A percentile compares a stretch with the other conserved stretches of the same genome.
Evolutionary conservation across 2,329 filamentous ascomycete genomes (phyloP).

Genomic region (Pseudocercospora pini-densiflorae): DNA sequence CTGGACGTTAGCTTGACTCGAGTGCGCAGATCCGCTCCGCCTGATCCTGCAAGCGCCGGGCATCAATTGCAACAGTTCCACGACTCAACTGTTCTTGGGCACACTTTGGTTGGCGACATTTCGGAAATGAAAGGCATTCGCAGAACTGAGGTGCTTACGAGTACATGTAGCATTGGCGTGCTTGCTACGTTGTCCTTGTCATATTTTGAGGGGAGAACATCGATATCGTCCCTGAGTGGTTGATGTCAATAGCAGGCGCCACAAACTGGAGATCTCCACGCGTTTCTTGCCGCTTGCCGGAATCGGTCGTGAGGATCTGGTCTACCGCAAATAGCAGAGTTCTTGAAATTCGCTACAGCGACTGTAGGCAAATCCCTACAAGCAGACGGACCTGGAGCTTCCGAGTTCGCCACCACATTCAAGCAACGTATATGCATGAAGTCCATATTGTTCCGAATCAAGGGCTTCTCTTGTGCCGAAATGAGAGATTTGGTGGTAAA

Average conservation of each 20-base stretch:
- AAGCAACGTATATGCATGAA: background rate
- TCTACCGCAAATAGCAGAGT: background rate
- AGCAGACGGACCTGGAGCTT: background rate
- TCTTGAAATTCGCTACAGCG: background rate
- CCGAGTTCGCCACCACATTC: background rate
- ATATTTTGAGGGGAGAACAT: background rate
- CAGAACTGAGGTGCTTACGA: background rate
- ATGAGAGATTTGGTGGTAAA: background rate
- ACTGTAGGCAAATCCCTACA: background rate
- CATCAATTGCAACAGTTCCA: background rate
- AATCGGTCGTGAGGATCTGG: background rate
- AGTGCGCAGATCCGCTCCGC: background rate
- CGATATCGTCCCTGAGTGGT: background rate
- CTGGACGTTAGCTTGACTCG: background rate
- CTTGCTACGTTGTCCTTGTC: background rate
- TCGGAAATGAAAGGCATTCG: background rate
- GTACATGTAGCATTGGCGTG: background rate
- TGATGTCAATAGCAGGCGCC: background rate
- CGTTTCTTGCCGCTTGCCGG: background rate
- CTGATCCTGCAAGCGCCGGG: background rate
- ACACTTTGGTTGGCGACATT: background rate
- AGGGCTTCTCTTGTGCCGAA: background rate
- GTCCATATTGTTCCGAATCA: background rate
- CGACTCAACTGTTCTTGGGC: background rate
- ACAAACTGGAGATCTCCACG: background rate